Evolutionary conservation across 202 grass and related monocot genomes (phyloP).

Genomic region (Panicum hallii): DNA sequence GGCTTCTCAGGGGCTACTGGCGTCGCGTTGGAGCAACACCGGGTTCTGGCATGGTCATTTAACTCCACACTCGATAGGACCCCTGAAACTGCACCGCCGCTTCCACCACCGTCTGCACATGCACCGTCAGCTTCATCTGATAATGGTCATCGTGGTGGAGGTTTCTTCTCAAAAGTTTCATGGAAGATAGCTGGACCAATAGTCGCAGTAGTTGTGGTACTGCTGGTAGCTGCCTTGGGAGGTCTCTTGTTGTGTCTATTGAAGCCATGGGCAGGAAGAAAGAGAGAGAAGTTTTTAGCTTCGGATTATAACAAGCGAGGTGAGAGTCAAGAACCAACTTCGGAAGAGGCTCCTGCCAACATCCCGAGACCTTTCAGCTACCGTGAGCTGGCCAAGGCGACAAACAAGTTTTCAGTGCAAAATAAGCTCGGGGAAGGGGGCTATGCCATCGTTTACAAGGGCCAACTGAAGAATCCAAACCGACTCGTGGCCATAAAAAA

Average conservation of each 20-base stretch:
- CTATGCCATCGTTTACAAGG: not conserved
- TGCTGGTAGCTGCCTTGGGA: not conserved
- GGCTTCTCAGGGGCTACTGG: slow-evolving; percentile 44
- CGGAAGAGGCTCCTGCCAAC: not conserved
- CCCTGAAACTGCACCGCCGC: not conserved
- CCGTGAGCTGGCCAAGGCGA: not conserved
- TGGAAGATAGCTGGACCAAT: not conserved
- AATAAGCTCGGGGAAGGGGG: not conserved
- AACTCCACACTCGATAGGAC: slow-evolving; percentile 18
- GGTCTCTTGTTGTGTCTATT: not conserved
- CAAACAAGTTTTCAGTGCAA: not conserved
- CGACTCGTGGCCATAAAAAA: not conserved
- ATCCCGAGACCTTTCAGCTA: not conserved
- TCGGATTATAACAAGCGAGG: no score
- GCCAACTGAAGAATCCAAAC: not conserved
- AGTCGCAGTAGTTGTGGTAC: not conserved
- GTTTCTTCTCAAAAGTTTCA: not conserved
- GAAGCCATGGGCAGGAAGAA: not conserved
- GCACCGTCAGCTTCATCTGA: not conserved
- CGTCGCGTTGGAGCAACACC: not conserved
- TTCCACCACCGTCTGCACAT: not conserved
- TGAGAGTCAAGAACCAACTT: no score
- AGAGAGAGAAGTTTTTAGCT: no score
- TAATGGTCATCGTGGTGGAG: not conserved
- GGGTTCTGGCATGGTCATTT: slow-evolving; percentile 46